A percentile compares a stretch with the other conserved stretches of the same genome.
Conservation (phyloP, 1,139 yeast genomes). For the Hyphopichia pseudoburtonii region DNA sequence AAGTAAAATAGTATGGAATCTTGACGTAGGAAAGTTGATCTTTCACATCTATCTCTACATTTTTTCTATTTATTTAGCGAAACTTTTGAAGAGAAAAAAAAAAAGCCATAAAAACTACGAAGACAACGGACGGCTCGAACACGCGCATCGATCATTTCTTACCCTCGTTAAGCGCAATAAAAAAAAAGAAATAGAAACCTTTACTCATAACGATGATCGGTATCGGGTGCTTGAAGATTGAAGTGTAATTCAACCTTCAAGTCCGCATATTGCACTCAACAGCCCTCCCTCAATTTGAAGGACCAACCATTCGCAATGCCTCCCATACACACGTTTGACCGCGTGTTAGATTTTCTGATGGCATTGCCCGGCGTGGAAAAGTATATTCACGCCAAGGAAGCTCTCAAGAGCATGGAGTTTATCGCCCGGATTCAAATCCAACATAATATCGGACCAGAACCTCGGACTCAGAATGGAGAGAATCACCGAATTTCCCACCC, state of each 20-base stretch:
- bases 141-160: too few species aligned
- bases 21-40: too few species aligned
- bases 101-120: background rate
- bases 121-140: too few species aligned
- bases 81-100: background rate
- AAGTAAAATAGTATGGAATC: too few species aligned
- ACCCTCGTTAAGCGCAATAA: constrained; percentile 17
- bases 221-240: constrained; percentile 64
- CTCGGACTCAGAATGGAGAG: constrained; percentile 54
- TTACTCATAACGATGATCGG: constrained; percentile 67
- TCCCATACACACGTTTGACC: constrained; percentile 50
- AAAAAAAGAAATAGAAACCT: constrained; percentile 25
- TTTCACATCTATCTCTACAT: too few species aligned
- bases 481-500: constrained; percentile 89
- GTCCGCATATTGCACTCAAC: constrained; percentile 82
- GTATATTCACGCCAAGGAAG: constrained; percentile 62
- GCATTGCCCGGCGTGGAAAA: constrained; percentile 65
- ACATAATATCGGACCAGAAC: too few species aligned
- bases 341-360: constrained; percentile 54
- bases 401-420: constrained; percentile 61
- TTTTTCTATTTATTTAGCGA: background rate
- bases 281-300: constrained; percentile 42
- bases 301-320: constrained; percentile 76
- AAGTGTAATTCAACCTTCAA: constrained; percentile 14
- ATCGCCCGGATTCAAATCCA: too few species aligned